These are phyloP conservation scores for Musa acuminata DNA, from an alignment of 176 grass and related monocot genomes.

Conservation along the genomic window DNA sequence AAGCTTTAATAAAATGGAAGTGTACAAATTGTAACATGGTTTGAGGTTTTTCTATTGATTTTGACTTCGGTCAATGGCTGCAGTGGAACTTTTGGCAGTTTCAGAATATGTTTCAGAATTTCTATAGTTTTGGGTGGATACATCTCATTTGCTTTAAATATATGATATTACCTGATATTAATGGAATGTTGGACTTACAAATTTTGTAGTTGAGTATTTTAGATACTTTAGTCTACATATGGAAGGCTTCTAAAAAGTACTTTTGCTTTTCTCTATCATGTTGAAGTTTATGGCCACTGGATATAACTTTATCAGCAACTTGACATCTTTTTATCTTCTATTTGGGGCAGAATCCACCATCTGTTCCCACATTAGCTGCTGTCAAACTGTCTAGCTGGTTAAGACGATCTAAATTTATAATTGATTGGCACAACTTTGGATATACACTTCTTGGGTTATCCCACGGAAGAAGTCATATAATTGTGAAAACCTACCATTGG, in stretches of 20 bases:
- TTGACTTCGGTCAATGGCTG: too few species aligned
- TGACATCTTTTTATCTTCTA: slow-evolving; percentile 23
- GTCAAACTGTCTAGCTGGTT: slow-evolving; percentile 82
- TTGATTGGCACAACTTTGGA: slow-evolving; percentile 98
- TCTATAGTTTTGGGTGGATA: too few species aligned
- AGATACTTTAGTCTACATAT: not conserved
- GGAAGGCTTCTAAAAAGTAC: not conserved
- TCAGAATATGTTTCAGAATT: too few species aligned
- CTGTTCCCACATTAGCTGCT: slow-evolving; percentile 85
- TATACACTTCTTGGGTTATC: slow-evolving; percentile 89
- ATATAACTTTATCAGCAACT: not conserved
- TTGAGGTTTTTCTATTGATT: too few species aligned
- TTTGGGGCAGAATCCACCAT: slow-evolving; percentile 76
- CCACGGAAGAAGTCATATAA: slow-evolving; percentile 73
- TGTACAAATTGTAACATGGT: too few species aligned
- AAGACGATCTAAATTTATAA: slow-evolving; percentile 74
- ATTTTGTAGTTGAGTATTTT: not conserved
- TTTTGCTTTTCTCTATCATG: not conserved
- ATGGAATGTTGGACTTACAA: not conserved
- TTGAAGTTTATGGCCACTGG: not conserved
- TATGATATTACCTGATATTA: too few species aligned
- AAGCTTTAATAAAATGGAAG: too few species aligned
- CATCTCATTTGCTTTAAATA: too few species aligned
- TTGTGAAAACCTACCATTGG: slow-evolving; percentile 87
- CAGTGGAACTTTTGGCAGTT: too few species aligned